phyloP scores from a whole-genome alignment of 164 flowering plant species.

The Hamamelis virginiana region DNA sequence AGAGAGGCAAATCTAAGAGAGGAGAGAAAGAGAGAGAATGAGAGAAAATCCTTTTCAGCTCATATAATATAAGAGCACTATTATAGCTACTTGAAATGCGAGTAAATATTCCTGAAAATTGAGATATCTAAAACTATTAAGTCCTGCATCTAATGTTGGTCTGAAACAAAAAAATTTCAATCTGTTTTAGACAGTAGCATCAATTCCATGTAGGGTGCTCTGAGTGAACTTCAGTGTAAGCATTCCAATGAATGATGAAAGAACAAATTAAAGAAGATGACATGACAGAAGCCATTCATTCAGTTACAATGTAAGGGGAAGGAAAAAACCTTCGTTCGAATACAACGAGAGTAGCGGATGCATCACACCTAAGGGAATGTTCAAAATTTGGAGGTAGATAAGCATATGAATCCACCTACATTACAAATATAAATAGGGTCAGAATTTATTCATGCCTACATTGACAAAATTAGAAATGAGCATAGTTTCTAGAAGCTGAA shows the following conservation, averaged over 20 bases:
- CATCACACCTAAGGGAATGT: constrained; percentile 56
- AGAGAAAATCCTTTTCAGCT: background rate
- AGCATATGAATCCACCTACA: constrained; percentile 92
- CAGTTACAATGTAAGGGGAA: constrained; percentile 6
- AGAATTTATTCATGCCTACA: background rate
- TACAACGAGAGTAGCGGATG: constrained; percentile 68
- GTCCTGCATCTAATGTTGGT: background rate
- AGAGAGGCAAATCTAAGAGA: constrained; percentile 50
- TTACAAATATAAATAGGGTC: constrained; percentile 8
- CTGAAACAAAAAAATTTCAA: background rate
- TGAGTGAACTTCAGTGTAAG: background rate
- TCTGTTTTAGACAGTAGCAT: background rate
- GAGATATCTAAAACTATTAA: background rate
- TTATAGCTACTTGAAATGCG: background rate
- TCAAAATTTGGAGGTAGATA: constrained; percentile 78
- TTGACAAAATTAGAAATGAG: background rate
- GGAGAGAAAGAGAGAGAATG: constrained; percentile 4
- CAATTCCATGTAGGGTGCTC: background rate
- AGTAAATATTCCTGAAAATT: background rate
- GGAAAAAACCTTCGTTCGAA: constrained; percentile 75
- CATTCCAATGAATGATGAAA: constrained; percentile 1
- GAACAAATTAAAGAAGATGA: background rate
- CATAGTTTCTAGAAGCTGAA: background rate
- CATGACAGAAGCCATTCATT: constrained; percentile 1
- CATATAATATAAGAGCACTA: background rate